Base-by-base conservation (phyloP, 345 rosid genomes). In the Kernera saxatilis region DNA sequence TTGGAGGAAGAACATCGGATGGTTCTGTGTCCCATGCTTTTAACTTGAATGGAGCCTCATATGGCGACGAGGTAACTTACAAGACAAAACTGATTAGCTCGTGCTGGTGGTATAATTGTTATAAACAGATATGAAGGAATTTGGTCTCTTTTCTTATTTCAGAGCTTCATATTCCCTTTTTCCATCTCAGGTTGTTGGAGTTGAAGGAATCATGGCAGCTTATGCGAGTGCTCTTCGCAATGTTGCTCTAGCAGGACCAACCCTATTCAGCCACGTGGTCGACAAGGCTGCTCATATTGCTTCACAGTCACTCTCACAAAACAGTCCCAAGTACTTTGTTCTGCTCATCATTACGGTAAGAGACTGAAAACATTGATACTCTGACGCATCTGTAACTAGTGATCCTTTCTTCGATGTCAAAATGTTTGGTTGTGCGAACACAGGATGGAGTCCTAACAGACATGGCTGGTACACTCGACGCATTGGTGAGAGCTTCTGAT, bases 401-500 rank as follows among this genome's bases (percentile, higher is more conserved):
- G 8, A 52, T 21, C 2, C 8, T 37, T 12, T 37, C 30, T 46
- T 13, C 18, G 21, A 23, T 35, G 3, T 26, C 59, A 13, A 45
- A 61, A 45, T 55, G 69, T 3, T 41, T 60, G 78, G 49, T 49
- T 68, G 40, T 43, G 23, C 32, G 78, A 64, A 36, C n/a, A 23
- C 51, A 93, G 98, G 97, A 93, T 78, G 98, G 98, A 51, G 96
- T 93, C 53, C 71, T 93, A 1, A 84, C 96, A 0, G 98, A 90
- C 77, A 82, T 87, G 66, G 77, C 85, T 72, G 96, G 88, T 73
- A 88, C 97, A 17, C 76, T 80, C 68, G 81, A 93, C 76, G 88
- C 93, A 60, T 70, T 93, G 77, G 97, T 93, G 70, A 84, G 73
- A 74, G 96, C 96, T 53, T 93, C 98, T 55, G 97, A 93, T 82